Percentiles rank a stretch among this genome's conserved stretches.
These are phyloP conservation scores for Beauveria medogensis DNA, from an alignment of 2,329 filamentous ascomycete species.

Conservation along the genomic window DNA sequence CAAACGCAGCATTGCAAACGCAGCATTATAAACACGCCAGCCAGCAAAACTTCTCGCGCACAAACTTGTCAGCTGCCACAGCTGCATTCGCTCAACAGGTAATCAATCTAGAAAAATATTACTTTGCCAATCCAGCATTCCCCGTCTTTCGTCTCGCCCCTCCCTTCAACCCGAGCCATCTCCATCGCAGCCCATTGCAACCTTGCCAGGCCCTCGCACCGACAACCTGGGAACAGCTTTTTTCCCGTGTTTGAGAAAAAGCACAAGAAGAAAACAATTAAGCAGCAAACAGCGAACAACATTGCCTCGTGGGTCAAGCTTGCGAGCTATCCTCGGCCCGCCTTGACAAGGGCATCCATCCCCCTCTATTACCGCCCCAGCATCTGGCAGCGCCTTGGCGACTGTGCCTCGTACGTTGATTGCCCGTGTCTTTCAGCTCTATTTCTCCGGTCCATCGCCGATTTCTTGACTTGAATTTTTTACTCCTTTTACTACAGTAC, in stretches of 20 bases:
- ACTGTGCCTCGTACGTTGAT: slow-evolving; percentile 5
- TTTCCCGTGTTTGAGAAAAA: background rate
- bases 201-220: background rate
- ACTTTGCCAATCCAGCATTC: background rate
- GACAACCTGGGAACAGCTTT: background rate
- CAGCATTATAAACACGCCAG: background rate
- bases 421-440: background rate
- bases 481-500: background rate
- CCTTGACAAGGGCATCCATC: background rate
- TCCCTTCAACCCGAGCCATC: background rate
- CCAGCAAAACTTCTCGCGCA: background rate
- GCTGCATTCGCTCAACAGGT: background rate
- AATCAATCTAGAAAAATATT: background rate
- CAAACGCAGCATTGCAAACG: background rate
- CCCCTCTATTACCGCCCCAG: background rate
- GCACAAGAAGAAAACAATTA: background rate
- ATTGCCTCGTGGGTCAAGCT: background rate
- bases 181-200: background rate
- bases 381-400: slow-evolving; percentile 4
- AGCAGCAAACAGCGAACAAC: no score
- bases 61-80: background rate
- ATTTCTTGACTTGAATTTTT: background rate
- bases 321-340: background rate
- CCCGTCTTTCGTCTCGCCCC: background rate
- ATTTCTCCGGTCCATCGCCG: slow-evolving; percentile 1